A percentile compares a stretch with the other conserved stretches of the same genome.
Conservation (phyloP, 257 asterid species). For the Henckelia pumila region DNA sequence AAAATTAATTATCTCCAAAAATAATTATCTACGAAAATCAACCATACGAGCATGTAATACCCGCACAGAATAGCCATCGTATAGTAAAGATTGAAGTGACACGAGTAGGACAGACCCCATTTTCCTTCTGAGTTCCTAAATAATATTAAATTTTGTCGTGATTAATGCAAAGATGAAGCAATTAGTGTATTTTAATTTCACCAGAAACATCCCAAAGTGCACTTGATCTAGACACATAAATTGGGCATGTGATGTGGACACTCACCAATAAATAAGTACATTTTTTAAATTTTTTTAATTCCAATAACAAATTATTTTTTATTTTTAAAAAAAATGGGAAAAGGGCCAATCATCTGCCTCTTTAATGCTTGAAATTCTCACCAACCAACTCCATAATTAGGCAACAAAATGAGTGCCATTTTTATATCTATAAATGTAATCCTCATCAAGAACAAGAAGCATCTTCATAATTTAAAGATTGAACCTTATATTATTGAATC, state of each 20-base stretch:
- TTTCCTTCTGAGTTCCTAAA: conserved; percentile 33
- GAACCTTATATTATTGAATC: too few species aligned
- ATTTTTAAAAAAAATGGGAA: background rate
- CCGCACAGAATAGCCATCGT: too few species aligned
- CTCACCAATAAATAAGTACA: conserved; percentile 21
- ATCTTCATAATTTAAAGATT: conserved; percentile 17
- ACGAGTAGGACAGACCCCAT: conserved; percentile 27
- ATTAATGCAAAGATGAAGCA: conserved; percentile 27
- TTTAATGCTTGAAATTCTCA: conserved; percentile 42
- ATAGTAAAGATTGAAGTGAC: too few species aligned
- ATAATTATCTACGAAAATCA: too few species aligned
- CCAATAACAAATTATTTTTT: background rate
- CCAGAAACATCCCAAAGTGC: conserved; percentile 39
- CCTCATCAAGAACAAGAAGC: conserved; percentile 19
- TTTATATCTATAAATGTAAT: conserved; percentile 15
- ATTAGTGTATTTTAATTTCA: conserved; percentile 30
- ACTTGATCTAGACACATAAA: conserved; percentile 41
- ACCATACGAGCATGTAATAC: too few species aligned
- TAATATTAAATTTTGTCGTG: conserved; percentile 26
- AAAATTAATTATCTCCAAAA: too few species aligned
- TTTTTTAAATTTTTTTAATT: too few species aligned
- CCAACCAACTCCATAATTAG: conserved; percentile 43
- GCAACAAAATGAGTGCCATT: conserved; percentile 18
- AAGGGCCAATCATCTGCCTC: background rate
- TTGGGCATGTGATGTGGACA: conserved; percentile 37